Evolutionary conservation across 768 basidiomycete genomes (phyloP), one percentile per base, ranked within the genome.

Genomic region (Phlegmacium glaucopus): DNA sequence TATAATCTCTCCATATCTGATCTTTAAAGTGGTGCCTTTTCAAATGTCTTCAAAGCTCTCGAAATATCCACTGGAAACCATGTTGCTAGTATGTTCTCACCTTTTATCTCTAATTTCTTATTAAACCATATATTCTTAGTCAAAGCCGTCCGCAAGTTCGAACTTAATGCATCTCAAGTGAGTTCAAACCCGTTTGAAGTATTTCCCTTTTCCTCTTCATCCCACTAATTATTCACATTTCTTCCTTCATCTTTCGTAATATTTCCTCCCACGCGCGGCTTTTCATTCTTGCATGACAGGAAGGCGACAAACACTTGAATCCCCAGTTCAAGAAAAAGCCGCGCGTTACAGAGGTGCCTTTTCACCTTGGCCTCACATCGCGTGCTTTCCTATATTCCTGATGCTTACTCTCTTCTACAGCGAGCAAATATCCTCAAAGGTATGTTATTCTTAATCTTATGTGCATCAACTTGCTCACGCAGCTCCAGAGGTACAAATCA

Each of bases 351-450:
- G 94, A 96, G 94, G 94, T 96, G 81, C 76, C 69, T 64, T 71
- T 62, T 64, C 43, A 50, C 53, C 57, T 53, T 50, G 49, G 47
- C 54, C 18, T 29, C 28, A 49, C 42, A 37, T 28, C 28, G 50
- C 32, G n/a, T 10, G 10, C 36, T 53, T 47, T 39, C 27, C 36
- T 39, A 32, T 22, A 44, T 40, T 39, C 44, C 36, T 29, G 40
- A 39, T 64, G 59, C 70, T 74, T 58, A 75, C 53, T 61, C 26
- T 16, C 66, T 60, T 47, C 55, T 55, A 13, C 67, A 99, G 96
- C 90, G 96, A 52, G 83, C 95, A 52, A 98, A 98, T 66, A 96
- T 98, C 53, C 80, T 98, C 58, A 99, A 99, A 80, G 90, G 90
- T 82, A 47, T 40, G 53, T 70, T 60, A 27, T 12, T 11, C 11